phyloP scores from a whole-genome alignment of 2,329 filamentous ascomycete genomes.

The Parasarocladium wereldwijsianum region DNA sequence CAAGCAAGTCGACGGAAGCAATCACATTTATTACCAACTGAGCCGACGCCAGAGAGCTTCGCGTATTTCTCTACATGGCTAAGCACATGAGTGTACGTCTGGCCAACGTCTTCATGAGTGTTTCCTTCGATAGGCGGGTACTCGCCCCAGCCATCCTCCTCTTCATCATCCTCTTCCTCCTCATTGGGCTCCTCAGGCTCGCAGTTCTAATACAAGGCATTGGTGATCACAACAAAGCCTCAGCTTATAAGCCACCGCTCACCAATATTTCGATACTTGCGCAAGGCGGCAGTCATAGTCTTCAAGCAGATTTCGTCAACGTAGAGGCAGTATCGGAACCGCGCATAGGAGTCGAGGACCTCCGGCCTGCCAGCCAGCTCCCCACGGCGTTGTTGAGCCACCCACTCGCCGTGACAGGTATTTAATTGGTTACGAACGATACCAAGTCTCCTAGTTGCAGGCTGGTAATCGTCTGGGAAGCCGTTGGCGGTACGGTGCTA shows the following conservation, averaged over 20 bases:
- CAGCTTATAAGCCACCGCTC: neutral
- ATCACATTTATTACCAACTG: neutral
- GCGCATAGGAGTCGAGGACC: neutral
- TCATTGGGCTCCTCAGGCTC: neutral
- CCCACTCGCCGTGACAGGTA: neutral
- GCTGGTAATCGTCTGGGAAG: neutral
- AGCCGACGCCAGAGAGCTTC: neutral
- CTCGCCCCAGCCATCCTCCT: neutral
- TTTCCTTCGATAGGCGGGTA: neutral
- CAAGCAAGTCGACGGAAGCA: too few species aligned
- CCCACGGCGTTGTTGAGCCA: neutral
- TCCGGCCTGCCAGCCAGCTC: neutral
- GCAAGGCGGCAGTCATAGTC: neutral
- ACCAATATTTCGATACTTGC: neutral
- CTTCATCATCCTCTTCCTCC: neutral
- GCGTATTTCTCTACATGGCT: neutral
- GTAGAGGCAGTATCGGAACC: neutral
- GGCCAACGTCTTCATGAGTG: neutral
- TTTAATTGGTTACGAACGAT: neutral
- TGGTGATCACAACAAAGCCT: neutral
- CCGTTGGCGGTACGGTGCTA: neutral
- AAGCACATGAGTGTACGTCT: neutral
- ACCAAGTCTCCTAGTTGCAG: neutral
- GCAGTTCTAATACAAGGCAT: neutral
- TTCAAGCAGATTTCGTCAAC: neutral